Conservation (phyloP, 2,329 filamentous ascomycete species). For the Dothideomycetes sp. region DNA sequence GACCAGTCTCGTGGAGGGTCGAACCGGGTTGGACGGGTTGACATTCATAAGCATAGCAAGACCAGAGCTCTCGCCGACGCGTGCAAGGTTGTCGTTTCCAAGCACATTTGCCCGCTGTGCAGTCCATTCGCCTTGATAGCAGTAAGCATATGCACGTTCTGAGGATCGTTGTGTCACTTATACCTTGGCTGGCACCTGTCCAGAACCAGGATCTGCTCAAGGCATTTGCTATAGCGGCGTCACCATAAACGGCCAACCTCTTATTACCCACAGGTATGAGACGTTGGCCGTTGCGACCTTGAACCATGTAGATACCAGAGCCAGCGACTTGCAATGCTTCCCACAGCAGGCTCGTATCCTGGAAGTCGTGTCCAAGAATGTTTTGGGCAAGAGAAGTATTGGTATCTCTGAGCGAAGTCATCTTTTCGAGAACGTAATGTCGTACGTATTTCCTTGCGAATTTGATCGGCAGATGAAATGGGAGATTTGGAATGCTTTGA, state of each 20-base stretch:
- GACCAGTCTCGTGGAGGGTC: background rate
- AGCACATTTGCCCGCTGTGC: background rate
- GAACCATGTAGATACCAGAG: background rate
- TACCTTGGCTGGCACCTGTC: background rate
- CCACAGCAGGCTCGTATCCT: background rate
- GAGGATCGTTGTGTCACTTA: too few species aligned
- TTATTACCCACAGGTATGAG: background rate
- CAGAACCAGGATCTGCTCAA: background rate
- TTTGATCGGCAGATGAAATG: too few species aligned
- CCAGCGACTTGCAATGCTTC: conserved; percentile 5
- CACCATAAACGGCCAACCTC: conserved; percentile 1
- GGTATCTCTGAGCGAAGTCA: too few species aligned
- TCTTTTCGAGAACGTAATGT: too few species aligned
- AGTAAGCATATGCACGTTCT: too few species aligned
- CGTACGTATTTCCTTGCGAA: too few species aligned
- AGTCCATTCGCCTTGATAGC: background rate
- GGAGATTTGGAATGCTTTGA: too few species aligned
- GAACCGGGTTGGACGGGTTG: background rate
- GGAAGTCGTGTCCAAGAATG: background rate
- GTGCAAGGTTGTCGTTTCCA: background rate
- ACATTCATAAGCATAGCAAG: background rate
- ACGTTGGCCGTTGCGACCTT: background rate
- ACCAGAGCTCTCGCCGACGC: background rate
- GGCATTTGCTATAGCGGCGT: background rate
- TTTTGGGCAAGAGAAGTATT: too few species aligned